These are phyloP conservation scores for Penicillium sp. DNA, from an alignment of 2,329 filamentous ascomycete genomes.

Conservation along the genomic window DNA sequence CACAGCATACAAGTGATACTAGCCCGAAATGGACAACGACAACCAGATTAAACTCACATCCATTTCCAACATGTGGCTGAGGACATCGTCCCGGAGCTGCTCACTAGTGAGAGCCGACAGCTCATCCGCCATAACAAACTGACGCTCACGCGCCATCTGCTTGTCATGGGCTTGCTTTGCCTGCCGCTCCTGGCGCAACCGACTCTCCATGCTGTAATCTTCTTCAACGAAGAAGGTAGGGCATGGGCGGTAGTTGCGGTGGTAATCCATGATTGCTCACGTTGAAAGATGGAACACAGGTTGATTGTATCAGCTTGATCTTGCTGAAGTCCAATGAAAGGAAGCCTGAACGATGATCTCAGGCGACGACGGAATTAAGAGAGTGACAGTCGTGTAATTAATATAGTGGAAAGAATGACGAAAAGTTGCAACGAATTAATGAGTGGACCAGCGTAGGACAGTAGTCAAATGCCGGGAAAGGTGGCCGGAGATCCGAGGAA, in stretches of 20 bases:
- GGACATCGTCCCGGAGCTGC: slow-evolving; percentile 90
- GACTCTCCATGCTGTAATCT: slow-evolving; percentile 50
- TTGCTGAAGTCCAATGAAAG: slow-evolving; percentile 36
- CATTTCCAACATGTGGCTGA: slow-evolving; percentile 93
- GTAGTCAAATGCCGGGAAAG: slow-evolving; percentile 39
- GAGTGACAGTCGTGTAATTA: slow-evolving; percentile 51
- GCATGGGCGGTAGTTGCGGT: slow-evolving; percentile 59
- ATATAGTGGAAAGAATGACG: slow-evolving; percentile 49
- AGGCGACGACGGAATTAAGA: slow-evolving; percentile 45
- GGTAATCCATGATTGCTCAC: slow-evolving; percentile 53
- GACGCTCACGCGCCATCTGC: slow-evolving; percentile 73
- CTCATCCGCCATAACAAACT: slow-evolving; percentile 84
- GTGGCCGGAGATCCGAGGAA: slow-evolving; percentile 25
- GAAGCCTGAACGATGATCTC: slow-evolving; percentile 42
- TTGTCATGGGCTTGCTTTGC: slow-evolving; percentile 72
- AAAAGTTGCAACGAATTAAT: slow-evolving; percentile 54
- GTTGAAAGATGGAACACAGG: slow-evolving; percentile 2
- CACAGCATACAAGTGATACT: neutral
- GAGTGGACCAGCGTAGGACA: slow-evolving; percentile 42
- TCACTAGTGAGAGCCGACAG: slow-evolving; percentile 79
- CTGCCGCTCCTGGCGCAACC: slow-evolving; percentile 44
- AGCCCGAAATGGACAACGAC: neutral
- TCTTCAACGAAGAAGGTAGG: slow-evolving; percentile 66
- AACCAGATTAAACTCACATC: slow-evolving; percentile 54
- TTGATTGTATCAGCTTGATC: slow-evolving; percentile 14